Base-by-base conservation (phyloP, 768 basidiomycete species). In the Naganishia antarctica region DNA sequence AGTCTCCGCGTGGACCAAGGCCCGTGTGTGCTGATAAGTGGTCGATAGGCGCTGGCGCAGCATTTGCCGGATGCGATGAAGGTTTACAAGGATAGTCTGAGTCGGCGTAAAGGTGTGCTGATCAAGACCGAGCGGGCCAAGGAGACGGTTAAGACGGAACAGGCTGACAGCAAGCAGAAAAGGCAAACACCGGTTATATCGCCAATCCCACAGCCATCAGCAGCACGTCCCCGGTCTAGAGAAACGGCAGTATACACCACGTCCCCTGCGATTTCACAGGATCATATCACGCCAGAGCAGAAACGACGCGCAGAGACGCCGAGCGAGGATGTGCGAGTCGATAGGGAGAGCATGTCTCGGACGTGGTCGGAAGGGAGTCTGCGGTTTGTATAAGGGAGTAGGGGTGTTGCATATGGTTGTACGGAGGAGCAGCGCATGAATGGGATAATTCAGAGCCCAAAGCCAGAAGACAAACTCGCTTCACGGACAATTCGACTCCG, bases 31-130 rank as follows among this genome's bases (percentile, higher is more conserved):
- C 23, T 46, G 60, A 21, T 21, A 25, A 29, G 25, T 8, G 21
- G 26, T 49, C 15, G 12, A 23, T 15, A 63, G 62, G 63, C 63
- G 4, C 34, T 64, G 31, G 63, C 63, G 3, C 43, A 47, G 21
- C 45, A 47, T 5, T 32, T 64, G 53, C 63, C 63, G 51, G 59
- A 47, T 47, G 63, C 63, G 31, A 28, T 64, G 37, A 53, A 64
- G 53, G 43, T 64, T 5, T 64, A 59, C 37, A 58, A 49, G 37
- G 41, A 64, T 13, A 57, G 50, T 40, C 53, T 15, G 13, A n/a
- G 34, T n/a, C 13, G 34, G 34, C 53, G 53, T 13, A 37, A 40
- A 40, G 34, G 12, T 7, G 23, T 57, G 4, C 34, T 34, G 7
- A 25, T 40, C 32, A 57, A 57, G 37, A 57, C 53, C 21, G 53